phyloP scores from a whole-genome alignment of 2,329 filamentous ascomycete species.

The Akanthomyces uredinophilus region DNA sequence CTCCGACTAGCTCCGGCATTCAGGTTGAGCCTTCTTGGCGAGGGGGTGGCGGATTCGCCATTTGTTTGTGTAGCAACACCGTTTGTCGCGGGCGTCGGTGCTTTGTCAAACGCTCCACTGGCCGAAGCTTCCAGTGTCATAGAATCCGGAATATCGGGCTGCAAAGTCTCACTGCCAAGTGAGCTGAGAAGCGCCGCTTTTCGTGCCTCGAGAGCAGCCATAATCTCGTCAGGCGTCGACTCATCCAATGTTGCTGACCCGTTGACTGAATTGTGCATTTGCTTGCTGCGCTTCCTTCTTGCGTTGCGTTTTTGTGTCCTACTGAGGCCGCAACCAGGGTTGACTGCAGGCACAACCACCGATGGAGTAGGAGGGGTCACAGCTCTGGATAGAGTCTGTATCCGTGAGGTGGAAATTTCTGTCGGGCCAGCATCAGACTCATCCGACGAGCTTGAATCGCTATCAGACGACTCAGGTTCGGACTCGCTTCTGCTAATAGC shows the following conservation, averaged over 20 bases:
- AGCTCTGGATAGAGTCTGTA: background rate
- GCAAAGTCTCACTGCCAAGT: slow-evolving; percentile 13
- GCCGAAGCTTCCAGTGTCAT: slow-evolving; percentile 3
- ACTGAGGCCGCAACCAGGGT: slow-evolving; percentile 33
- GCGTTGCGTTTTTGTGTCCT: slow-evolving; percentile 49
- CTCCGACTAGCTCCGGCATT: slow-evolving; percentile 59
- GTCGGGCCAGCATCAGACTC: background rate
- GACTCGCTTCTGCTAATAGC: slow-evolving; percentile 16
- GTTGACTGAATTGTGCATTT: slow-evolving; percentile 10
- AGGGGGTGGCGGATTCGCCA: background rate
- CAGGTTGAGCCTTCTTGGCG: slow-evolving; percentile 16
- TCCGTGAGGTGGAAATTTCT: slow-evolving; percentile 9
- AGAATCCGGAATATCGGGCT: background rate
- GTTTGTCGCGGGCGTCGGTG: background rate
- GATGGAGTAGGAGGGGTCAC: background rate
- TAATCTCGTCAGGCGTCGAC: slow-evolving; percentile 9
- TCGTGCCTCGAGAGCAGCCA: slow-evolving; percentile 5
- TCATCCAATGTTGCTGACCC: slow-evolving; percentile 19
- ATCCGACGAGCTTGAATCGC: slow-evolving; percentile 9
- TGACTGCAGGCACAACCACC: slow-evolving; percentile 18
- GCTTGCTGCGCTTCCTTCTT: slow-evolving; percentile 38
- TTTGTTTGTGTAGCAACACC: slow-evolving; percentile 7
- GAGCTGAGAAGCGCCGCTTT: slow-evolving; percentile 11
- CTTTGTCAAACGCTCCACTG: slow-evolving; percentile 9
- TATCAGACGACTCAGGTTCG: slow-evolving; percentile 32